Percentiles rank a stretch among this genome's conserved stretches.
These are phyloP conservation scores for Trypanosoma mega DNA, from an alignment of 208 protist species.

Conservation along the genomic window DNA sequence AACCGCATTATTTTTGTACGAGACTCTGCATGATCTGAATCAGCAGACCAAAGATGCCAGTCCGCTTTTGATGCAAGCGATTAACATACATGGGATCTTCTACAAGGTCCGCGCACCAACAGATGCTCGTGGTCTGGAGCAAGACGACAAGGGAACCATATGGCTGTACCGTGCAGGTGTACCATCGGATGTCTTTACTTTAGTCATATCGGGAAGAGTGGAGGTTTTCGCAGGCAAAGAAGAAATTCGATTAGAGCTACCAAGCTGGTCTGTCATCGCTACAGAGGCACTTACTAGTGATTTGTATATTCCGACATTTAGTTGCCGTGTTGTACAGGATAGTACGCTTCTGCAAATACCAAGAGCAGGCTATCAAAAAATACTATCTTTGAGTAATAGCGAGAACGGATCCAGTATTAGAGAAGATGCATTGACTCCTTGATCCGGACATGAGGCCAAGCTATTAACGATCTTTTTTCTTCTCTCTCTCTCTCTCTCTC, in stretches of 20 bases:
- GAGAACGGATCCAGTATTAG: not conserved
- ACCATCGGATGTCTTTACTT: slow-evolving; percentile 77
- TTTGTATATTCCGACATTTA: slow-evolving; percentile 78
- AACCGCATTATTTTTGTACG: slow-evolving; percentile 76
- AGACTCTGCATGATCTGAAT: slow-evolving; percentile 73
- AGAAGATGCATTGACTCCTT: not conserved
- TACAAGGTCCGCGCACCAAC: slow-evolving; percentile 76
- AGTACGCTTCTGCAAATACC: slow-evolving; percentile 86
- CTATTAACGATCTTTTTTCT: too few relatives aligned
- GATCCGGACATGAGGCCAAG: too few relatives aligned
- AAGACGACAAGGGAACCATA: slow-evolving; percentile 84
- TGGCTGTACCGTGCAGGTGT: slow-evolving; percentile 88
- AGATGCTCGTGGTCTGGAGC: slow-evolving; percentile 69
- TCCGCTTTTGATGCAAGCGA: slow-evolving; percentile 44
- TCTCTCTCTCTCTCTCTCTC: too few relatives aligned
- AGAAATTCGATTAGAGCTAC: slow-evolving; percentile 77
- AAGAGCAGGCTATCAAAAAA: slow-evolving; percentile 50
- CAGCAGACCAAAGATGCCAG: slow-evolving; percentile 38
- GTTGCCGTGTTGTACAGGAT: slow-evolving; percentile 87
- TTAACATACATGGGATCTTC: slow-evolving; percentile 55
- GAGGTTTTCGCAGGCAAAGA: slow-evolving; percentile 87
- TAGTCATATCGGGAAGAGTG: slow-evolving; percentile 81
- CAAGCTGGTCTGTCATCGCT: slow-evolving; percentile 83
- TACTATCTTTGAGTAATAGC: slow-evolving; percentile 33
- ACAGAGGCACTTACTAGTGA: slow-evolving; percentile 58